Evolutionary conservation across 257 asterid species (phyloP).

Genomic region (Vinca minor): DNA sequence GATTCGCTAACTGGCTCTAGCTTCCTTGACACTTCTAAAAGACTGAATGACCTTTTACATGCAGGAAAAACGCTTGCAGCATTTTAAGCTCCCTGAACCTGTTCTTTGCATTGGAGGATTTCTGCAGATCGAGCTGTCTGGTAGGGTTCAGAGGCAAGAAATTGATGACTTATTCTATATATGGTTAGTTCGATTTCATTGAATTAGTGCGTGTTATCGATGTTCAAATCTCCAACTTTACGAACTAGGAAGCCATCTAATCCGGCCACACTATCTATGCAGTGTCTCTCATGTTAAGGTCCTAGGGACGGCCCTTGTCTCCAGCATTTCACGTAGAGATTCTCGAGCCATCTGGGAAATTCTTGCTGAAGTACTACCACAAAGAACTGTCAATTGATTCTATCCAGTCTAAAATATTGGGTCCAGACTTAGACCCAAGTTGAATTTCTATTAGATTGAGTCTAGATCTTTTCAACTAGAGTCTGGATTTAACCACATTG

Average conservation of each 20-base stretch:
- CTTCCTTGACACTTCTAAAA: too few relatives aligned
- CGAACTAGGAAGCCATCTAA: neutral
- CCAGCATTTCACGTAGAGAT: conserved; percentile 50
- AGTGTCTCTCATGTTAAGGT: conserved; percentile 61
- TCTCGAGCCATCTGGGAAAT: conserved; percentile 32
- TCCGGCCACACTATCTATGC: conserved; percentile 15
- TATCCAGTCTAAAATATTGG: too few relatives aligned
- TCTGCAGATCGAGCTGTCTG: conserved; percentile 63
- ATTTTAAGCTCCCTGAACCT: conserved; percentile 70
- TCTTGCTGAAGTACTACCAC: conserved; percentile 33
- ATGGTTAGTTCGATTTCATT: conserved; percentile 41
- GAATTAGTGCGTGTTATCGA: neutral
- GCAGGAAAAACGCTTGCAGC: conserved; percentile 71
- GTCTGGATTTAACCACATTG: too few relatives aligned
- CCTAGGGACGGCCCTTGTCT: conserved; percentile 45
- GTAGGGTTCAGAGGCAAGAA: conserved; percentile 62
- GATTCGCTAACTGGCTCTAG: too few relatives aligned
- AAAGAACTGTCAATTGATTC: too few relatives aligned
- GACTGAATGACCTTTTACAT: conserved; percentile 13
- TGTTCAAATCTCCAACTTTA: neutral
- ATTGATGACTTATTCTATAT: conserved; percentile 54
- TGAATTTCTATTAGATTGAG: too few relatives aligned
- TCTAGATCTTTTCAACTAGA: too few relatives aligned
- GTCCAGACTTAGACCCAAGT: too few relatives aligned
- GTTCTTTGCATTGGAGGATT: conserved; percentile 70